A percentile compares a stretch with the other conserved stretches of the same genome.
Evolutionary conservation across 805 yeast species (phyloP).

Genomic region (Candida michaelii): DNA sequence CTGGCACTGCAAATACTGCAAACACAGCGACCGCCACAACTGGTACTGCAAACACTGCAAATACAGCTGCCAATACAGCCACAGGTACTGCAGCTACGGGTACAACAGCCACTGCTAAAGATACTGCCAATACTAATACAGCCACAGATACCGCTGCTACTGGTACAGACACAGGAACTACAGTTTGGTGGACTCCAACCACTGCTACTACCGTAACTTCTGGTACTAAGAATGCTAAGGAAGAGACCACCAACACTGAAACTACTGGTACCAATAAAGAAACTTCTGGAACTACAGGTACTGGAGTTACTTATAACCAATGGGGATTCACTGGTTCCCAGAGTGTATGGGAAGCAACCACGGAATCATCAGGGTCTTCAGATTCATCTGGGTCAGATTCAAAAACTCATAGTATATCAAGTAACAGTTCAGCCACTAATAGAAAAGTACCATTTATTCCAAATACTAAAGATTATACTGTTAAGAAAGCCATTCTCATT

Average conservation of each 20-base stretch:
- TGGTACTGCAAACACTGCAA: background rate
- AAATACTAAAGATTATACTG: constrained; percentile 16
- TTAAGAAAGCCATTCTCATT: constrained; percentile 17
- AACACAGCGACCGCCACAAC: background rate
- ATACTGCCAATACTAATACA: constrained; percentile 12
- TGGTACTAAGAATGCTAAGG: constrained; percentile 4
- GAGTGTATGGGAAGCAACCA: constrained; percentile 30
- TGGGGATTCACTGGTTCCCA: constrained; percentile 45
- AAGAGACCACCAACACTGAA: constrained; percentile 2
- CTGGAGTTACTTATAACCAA: constrained; percentile 32
- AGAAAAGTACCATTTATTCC: constrained; percentile 11
- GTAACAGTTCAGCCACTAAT: constrained; percentile 20
- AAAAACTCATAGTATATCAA: constrained; percentile 13
- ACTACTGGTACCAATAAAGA: constrained; percentile 3
- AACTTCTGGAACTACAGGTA: constrained; percentile 11
- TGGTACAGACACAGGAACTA: constrained; percentile 10
- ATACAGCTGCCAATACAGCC: background rate
- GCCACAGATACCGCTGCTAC: constrained; percentile 10
- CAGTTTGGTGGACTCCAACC: constrained; percentile 19
- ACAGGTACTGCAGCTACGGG: constrained; percentile 9
- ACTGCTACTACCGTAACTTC: constrained; percentile 13
- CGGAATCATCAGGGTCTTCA: background rate
- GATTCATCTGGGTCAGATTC: constrained; percentile 9
- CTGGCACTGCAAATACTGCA: no score
- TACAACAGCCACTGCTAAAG: constrained; percentile 9